Evolutionary conservation across 2,329 filamentous ascomycete genomes (phyloP), one percentile per base, ranked within the genome.

Genomic region (Ophiostoma ulmi): DNA sequence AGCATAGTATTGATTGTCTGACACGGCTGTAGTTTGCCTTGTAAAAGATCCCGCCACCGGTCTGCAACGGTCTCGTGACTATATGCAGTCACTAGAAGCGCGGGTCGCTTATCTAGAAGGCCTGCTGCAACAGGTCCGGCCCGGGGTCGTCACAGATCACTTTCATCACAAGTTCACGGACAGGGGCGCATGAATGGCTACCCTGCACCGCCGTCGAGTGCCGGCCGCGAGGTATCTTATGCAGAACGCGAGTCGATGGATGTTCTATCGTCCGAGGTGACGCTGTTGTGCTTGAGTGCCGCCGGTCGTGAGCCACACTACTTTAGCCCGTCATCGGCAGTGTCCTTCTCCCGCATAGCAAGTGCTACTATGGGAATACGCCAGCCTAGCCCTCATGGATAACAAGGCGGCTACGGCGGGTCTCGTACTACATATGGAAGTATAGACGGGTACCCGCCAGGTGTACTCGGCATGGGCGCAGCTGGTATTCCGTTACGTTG

Each of bases 31-130:
- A 72, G 72, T 68, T 17, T 71, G 72, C 22, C 35, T 72, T 13
- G 77, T 80, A 7, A 78, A 80, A 74, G 79, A 80, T 68, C 78
- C 78, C 8, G 76, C 78, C 8, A 80, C 79, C 1, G 76, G 77
- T 5, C 70, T 78, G 7, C 76, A 78, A 55, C 75, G 76, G 38
- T 77, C 63, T 13, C 63, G 63, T 3, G 63, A 65, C 36, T 79
- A 80, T 72, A 76, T 80, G 69, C 74, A 77, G 70, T 75, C 75
- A 2, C 74, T 78, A 0, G 76, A 78, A 38, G 69, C 74, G 11
- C 75, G 76, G 2, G 74, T 77, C 35, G 75, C 76, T 10, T 76
- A 76, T 41, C 75, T 79, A 0, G 78, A 79, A 68, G 73, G 70
- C 58, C 70, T 78, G 3, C 74, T 80, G 17, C 76, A 77, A 39